Conservation (phyloP, 768 basidiomycete genomes). For the Zangia roseola region DNA sequence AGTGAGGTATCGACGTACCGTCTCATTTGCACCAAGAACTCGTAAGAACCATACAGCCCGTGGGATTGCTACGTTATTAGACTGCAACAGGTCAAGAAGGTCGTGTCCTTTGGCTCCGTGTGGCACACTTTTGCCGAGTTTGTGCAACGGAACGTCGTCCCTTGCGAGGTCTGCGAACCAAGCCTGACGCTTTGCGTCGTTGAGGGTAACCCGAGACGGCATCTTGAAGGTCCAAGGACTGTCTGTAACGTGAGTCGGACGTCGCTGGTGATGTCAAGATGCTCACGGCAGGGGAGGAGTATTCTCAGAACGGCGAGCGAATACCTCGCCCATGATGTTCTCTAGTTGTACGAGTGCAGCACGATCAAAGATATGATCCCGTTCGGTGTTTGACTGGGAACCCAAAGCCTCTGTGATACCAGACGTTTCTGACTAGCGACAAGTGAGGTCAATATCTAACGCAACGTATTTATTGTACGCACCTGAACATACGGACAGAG, state of each 20-base stretch:
- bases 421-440: slow-evolving; percentile 22
- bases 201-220: slow-evolving; percentile 79
- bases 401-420: slow-evolving; percentile 12
- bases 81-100: slow-evolving; percentile 74
- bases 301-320: slow-evolving; percentile 57
- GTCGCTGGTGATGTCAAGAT: neutral
- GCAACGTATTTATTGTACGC: slow-evolving; percentile 21
- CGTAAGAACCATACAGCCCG: slow-evolving; percentile 88
- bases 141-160: slow-evolving; percentile 74
- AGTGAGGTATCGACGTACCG: slow-evolving; percentile 40
- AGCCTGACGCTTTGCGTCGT: slow-evolving; percentile 71
- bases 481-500: slow-evolving; percentile 58
- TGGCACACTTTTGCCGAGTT: slow-evolving; percentile 81
- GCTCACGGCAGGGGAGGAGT: slow-evolving; percentile 65
- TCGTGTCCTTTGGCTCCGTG: slow-evolving; percentile 86
- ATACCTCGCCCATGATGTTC: slow-evolving; percentile 75
- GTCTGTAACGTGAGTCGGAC: neutral
- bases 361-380: slow-evolving; percentile 48
- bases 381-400: slow-evolving; percentile 22
- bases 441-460: neutral
- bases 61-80: slow-evolving; percentile 72
- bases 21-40: slow-evolving; percentile 86
- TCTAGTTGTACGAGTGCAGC: slow-evolving; percentile 61
- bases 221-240: slow-evolving; percentile 70
- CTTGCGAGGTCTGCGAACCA: slow-evolving; percentile 87